These are phyloP conservation scores for Calonectria leucothoes DNA, from an alignment of 2,329 filamentous ascomycete genomes.

Conservation along the genomic window DNA sequence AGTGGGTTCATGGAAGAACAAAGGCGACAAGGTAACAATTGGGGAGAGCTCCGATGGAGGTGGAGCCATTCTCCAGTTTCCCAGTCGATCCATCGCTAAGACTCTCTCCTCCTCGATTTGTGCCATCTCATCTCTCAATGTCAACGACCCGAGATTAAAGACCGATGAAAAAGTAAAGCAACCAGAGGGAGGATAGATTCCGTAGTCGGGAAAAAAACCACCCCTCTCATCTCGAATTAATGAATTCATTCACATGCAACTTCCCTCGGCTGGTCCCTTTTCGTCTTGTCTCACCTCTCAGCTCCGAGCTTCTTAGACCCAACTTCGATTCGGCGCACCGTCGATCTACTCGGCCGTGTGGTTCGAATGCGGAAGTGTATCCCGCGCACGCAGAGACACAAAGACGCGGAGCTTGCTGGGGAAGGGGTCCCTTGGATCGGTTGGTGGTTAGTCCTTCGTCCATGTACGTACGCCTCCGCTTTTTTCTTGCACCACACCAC, in stretches of 20 bases:
- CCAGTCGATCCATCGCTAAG: background rate
- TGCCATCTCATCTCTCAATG: background rate
- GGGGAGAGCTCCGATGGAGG: background rate
- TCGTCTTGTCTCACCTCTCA: background rate
- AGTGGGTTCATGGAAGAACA: slow-evolving; percentile 4
- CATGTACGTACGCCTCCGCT: background rate
- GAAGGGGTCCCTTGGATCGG: background rate
- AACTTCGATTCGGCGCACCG: slow-evolving; percentile 22
- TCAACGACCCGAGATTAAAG: slow-evolving; percentile 3
- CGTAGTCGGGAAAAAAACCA: background rate
- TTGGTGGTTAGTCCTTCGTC: slow-evolving; percentile 5
- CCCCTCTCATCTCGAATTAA: background rate
- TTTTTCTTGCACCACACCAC: slow-evolving; percentile 4
- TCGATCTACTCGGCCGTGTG: slow-evolving; percentile 41
- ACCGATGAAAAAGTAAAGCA: background rate
- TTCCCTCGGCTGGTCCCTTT: background rate
- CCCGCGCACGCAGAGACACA: slow-evolving; percentile 20
- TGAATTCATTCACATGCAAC: slow-evolving; percentile 9
- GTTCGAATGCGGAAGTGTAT: slow-evolving; percentile 36
- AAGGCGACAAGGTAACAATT: background rate
- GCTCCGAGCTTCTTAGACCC: slow-evolving; percentile 18
- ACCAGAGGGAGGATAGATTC: background rate
- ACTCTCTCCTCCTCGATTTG: background rate
- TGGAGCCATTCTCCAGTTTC: slow-evolving; percentile 2
- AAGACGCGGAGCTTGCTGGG: no score